Evolutionary conservation across 805 yeast genomes (phyloP).

Genomic region (Starmera dryadoides): DNA sequence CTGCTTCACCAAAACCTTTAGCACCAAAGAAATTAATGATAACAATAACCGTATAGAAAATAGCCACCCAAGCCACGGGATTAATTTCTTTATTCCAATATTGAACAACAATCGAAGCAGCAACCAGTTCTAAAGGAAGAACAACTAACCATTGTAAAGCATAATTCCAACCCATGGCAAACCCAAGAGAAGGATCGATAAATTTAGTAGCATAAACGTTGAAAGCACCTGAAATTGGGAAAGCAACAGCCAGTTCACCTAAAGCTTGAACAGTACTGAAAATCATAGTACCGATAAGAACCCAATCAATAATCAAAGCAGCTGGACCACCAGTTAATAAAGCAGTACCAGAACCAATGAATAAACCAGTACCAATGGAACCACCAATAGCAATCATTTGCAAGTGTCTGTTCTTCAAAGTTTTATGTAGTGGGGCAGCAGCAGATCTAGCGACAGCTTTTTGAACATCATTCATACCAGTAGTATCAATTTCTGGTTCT

Average conservation of each 20-base stretch:
- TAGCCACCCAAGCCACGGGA: slow-evolving; percentile 42
- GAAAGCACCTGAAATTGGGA: slow-evolving; percentile 63
- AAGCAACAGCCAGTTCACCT: slow-evolving; percentile 56
- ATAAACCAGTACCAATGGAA: slow-evolving; percentile 70
- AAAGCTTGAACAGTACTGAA: slow-evolving; percentile 46
- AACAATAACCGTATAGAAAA: slow-evolving; percentile 39
- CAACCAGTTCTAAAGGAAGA: slow-evolving; percentile 43
- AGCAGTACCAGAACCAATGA: slow-evolving; percentile 64
- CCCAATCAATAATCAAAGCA: slow-evolving; percentile 47
- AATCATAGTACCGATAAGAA: slow-evolving; percentile 40
- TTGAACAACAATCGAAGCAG: slow-evolving; percentile 47
- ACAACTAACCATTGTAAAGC: slow-evolving; percentile 44
- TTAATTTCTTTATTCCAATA: slow-evolving; percentile 40
- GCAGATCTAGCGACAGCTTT: slow-evolving; percentile 38
- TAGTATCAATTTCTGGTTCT: slow-evolving; percentile 20
- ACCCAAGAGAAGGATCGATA: slow-evolving; percentile 53
- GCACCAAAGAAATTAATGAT: slow-evolving; percentile 46
- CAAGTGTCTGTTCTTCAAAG: slow-evolving; percentile 54
- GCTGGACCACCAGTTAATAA: slow-evolving; percentile 65
- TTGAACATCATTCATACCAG: slow-evolving; percentile 35
- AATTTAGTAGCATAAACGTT: slow-evolving; percentile 51
- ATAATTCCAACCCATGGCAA: slow-evolving; percentile 54
- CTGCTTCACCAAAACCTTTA: slow-evolving; percentile 46
- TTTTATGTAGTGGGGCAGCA: slow-evolving; percentile 33
- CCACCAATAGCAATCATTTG: slow-evolving; percentile 78